Evolutionary conservation across 139 green algal species (phyloP), one percentile per base, ranked within the genome.

Genomic region (Tetradesmus obliquus): DNA sequence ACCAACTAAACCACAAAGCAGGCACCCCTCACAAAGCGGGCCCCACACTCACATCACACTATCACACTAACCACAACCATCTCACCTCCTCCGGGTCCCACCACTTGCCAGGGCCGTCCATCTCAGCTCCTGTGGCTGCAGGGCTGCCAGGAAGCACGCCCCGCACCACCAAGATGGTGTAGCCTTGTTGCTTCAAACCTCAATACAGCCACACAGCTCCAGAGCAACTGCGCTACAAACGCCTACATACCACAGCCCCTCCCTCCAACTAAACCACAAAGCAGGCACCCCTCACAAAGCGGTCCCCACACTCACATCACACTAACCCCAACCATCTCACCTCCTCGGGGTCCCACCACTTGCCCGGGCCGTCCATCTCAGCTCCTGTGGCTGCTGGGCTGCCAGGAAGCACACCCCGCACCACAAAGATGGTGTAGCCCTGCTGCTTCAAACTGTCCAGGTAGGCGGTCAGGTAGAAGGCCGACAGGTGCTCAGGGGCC

Each of bases 381-480:
- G 54, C 57, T 45, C 76, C 74, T 84, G 90, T 54, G 2, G 84
- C 86, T 86, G 74, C 87, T 55, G 57, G n/a, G 79, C 76, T 57
- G n/a, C 45, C 74, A 15, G 93, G 74, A 57, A 69, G 74, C 58
- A 24, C 91, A 83, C 3, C 91, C 13, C 79, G 53, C 9, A 98
- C 91, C 55, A 95, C 94, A 86, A 97, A 98, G 58, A 99, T 97
- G 79, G 94, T 97, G 93, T 97, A 99, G 13, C 96, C 96, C 86
- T 96, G 92, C 5, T 92, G 89, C 51, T 88, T 71, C 45, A 97
- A 84, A 3, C 79, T 86, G 83, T 92, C 90, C 76, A 99, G 94
- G 92, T 96, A 99, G 57, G 96, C 94, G 2, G 90, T 79, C 0
- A 99, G 92, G 95, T 99, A 98, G 91, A 99, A 98, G 13, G 90